Base-by-base conservation (phyloP, 2,329 filamentous ascomycete genomes). In the Colletotrichum phormii region DNA sequence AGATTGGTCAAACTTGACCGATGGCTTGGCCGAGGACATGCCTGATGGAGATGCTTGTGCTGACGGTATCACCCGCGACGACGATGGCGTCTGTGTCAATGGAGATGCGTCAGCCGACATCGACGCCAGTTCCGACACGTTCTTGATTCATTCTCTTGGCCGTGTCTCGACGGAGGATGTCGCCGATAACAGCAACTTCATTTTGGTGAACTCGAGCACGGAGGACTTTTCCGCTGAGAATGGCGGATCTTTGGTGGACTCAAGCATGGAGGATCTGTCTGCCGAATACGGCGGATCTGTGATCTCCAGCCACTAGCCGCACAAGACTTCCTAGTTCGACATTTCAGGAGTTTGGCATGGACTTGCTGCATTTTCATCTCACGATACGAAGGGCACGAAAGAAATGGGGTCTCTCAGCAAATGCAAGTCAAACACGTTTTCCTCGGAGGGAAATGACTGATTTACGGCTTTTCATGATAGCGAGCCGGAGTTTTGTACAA, bases 401-500 rank as follows among this genome's bases (percentile, higher is more conserved):
- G 65, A 53, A 26, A 26, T 18, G 42, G 29, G 8, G n/a, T 12
- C 53, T 55, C 33, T 33, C 8, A 29, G 24, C 37, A 59, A 60
- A 60, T 15, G 29, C n/a, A 64, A n/a, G 11, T 29, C 42, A 13
- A 53, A 9, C 24, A 26, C 29, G 15, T 42, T 24, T 46, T 18
- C 8, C 42, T 49, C 3, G 18, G 42, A 49, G 42, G n/a, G 37
- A 26, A 26, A 33, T 51, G 29, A 33, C 11, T 31, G 22, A 29
- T 66, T 26, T 26, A 67, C 53, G 59, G 64, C 51, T 69, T 29
- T 37, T 55, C 29, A 69, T 42, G 63, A 63, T 22, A 64, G 7
- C 58, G 22, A 61, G 22, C 59, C n/a, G 24, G 29, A 51, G 49
- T 65, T 72, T 70, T 69, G 69, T 69, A 72, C 53, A 60, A 64